Base-by-base conservation (phyloP, 2,329 filamentous ascomycete species). In the Fusarium longipes region DNA sequence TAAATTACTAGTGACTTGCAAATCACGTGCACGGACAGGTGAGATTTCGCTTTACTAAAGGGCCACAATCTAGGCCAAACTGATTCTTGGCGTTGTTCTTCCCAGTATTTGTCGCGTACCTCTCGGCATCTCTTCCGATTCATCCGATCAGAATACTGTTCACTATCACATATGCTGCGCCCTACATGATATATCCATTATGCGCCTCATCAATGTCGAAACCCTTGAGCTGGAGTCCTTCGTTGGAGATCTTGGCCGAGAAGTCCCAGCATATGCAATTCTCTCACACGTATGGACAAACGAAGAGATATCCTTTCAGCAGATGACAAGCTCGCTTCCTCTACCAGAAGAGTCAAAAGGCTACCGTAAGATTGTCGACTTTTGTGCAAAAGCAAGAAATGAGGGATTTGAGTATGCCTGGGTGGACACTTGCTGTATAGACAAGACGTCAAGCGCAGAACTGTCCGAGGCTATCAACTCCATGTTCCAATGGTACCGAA, bases 131-230 rank as follows among this genome's bases (percentile, higher is more conserved):
- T 7, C n/a, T n/a, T 18, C 3, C 3, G 17, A 11, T 7, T 12
- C n/a, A 43, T 15, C 6, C 2, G 1, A 5, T 1, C 5, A 3
- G 1, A 15, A 7, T 3, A 17, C 6, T 15, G 12, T 20, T 12
- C 11, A 4, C 6, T 43, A 3, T 18, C 17, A 4, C 1, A 8
- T n/a, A 29, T 9, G 17, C 6, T 8, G 6, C 8, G 2, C 8
- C 1, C 8, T 25, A 9, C 5, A 11, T 6, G 8, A 29, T 14
- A 14, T 8, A 9, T 29, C 11, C 1, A 36, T n/a, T 1, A 62
- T 62, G 59, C 59, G 59, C 2, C 59, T 62, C 3, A 63, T 62
- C 29, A 63, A 62, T 15, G 59, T 62, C 10, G 57, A 56, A 18
- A 33, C 57, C 1, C 49, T 62, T 3, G 48, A 63, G 18, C n/a